A percentile compares a stretch with the other conserved stretches of the same genome.
Evolutionary conservation across 768 basidiomycete genomes (phyloP).

Genomic region (Coprinopsis cinerea): DNA sequence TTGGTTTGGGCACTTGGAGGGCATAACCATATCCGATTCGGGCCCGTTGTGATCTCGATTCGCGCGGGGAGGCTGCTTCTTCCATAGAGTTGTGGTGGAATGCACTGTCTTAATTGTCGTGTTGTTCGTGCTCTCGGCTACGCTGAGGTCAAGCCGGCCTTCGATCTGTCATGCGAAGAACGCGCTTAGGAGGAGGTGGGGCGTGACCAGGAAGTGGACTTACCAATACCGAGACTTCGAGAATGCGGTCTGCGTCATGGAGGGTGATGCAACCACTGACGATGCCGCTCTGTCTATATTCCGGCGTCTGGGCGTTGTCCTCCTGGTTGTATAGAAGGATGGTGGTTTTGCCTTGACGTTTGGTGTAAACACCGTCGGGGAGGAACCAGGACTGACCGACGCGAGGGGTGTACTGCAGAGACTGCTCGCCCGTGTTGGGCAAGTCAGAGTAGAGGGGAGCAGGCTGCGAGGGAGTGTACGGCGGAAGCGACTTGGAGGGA

Average conservation of each 20-base stretch:
- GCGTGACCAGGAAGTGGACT: slow-evolving; percentile 8
- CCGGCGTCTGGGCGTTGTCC: slow-evolving; percentile 28
- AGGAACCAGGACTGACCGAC: slow-evolving; percentile 13
- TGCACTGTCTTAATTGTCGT: slow-evolving; percentile 27
- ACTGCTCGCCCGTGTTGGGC: slow-evolving; percentile 45
- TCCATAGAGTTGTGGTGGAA: slow-evolving; percentile 5
- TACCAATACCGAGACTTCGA: slow-evolving; percentile 42
- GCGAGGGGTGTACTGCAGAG: slow-evolving; percentile 45
- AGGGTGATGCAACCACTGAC: slow-evolving; percentile 40
- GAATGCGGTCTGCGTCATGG: slow-evolving; percentile 29
- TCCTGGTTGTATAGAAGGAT: slow-evolving; percentile 45
- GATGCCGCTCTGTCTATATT: slow-evolving; percentile 36
- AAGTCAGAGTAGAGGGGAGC: slow-evolving; percentile 54
- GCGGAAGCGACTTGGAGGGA: slow-evolving; percentile 29
- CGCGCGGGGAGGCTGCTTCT: slow-evolving; percentile 1
- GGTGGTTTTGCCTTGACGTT: slow-evolving; percentile 32
- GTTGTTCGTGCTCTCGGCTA: slow-evolving; percentile 27
- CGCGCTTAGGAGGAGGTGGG: background rate
- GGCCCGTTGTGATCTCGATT: background rate
- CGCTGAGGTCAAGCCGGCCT: slow-evolving; percentile 34
- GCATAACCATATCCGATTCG: background rate
- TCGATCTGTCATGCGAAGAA: slow-evolving; percentile 28
- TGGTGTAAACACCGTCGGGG: slow-evolving; percentile 36
- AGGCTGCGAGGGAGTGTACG: slow-evolving; percentile 48
- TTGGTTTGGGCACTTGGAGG: background rate